These are phyloP conservation scores for Gardenia jasminoides DNA, from an alignment of 257 asterid species.

Conservation along the genomic window DNA sequence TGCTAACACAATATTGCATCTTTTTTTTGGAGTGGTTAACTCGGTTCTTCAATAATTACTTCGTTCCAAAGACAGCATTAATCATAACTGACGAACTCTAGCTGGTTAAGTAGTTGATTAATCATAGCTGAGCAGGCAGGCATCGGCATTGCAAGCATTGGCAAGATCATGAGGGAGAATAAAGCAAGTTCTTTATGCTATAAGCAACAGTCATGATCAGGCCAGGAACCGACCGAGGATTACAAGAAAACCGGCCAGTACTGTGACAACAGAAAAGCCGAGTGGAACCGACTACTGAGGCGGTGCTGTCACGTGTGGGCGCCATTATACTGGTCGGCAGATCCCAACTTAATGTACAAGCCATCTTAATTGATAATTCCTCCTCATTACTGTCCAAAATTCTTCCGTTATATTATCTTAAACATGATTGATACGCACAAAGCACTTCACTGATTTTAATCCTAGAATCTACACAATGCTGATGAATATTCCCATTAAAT, in stretches of 20 bases:
- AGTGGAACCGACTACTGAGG: background rate
- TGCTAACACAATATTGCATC: too few relatives aligned
- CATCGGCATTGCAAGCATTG: background rate
- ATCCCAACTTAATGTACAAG: conserved; percentile 31
- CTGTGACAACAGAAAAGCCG: conserved; percentile 26
- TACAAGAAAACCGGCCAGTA: conserved; percentile 32
- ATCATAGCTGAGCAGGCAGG: background rate
- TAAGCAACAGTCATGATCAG: conserved; percentile 7
- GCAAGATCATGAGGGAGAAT: background rate
- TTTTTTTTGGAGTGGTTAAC: too few relatives aligned
- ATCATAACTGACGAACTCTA: background rate
- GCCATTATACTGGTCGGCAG: conserved; percentile 35
- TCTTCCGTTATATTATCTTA: background rate
- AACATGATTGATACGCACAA: background rate
- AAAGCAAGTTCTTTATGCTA: background rate
- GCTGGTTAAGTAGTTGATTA: background rate
- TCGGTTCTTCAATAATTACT: too few relatives aligned
- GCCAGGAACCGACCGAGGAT: background rate
- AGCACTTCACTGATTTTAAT: background rate
- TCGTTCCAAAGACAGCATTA: background rate
- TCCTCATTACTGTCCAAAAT: background rate
- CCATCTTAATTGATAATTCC: conserved; percentile 7
- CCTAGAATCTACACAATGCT: background rate
- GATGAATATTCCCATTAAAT: conserved; percentile 1
- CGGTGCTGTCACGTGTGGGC: conserved; percentile 33